These are phyloP conservation scores for Exophiala xenobiotica DNA, from an alignment of 2,329 filamentous ascomycete genomes.

Conservation along the genomic window DNA sequence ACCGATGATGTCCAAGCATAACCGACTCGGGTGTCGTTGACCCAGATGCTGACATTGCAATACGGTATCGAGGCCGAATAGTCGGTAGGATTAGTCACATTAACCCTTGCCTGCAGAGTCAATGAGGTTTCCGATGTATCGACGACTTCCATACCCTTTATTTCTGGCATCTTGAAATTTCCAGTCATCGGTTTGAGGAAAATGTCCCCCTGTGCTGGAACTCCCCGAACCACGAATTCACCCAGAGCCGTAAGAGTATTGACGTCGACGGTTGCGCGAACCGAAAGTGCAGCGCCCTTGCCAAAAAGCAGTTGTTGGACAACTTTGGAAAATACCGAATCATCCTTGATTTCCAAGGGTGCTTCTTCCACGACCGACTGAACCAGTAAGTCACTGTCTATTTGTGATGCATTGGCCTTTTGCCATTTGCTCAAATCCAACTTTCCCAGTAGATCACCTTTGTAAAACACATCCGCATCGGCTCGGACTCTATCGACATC, in stretches of 20 bases:
- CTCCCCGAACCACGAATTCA: slow-evolving; percentile 73
- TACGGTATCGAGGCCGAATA: slow-evolving; percentile 83
- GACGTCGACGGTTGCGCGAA: slow-evolving; percentile 79
- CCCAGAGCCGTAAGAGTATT: slow-evolving; percentile 80
- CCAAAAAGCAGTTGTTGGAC: slow-evolving; percentile 77
- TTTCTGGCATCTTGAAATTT: slow-evolving; percentile 57
- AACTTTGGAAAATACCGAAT: slow-evolving; percentile 74
- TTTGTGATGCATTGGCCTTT: slow-evolving; percentile 72
- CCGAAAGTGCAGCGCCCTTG: slow-evolving; percentile 66
- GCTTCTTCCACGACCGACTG: slow-evolving; percentile 74
- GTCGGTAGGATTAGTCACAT: slow-evolving; percentile 84
- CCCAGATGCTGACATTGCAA: slow-evolving; percentile 71
- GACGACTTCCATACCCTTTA: slow-evolving; percentile 70
- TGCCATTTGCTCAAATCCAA: slow-evolving; percentile 83
- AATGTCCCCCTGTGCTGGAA: slow-evolving; percentile 80
- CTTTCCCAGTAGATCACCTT: slow-evolving; percentile 73
- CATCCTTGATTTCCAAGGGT: slow-evolving; percentile 78
- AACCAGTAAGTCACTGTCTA: slow-evolving; percentile 66
- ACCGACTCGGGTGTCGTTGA: slow-evolving; percentile 72
- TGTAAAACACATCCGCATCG: slow-evolving; percentile 76
- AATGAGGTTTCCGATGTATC: slow-evolving; percentile 72
- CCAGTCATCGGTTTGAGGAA: slow-evolving; percentile 73
- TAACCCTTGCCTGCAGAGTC: slow-evolving; percentile 68
- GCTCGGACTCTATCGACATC: slow-evolving; percentile 75
- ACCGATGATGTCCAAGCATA: slow-evolving; percentile 61